Percentiles rank a stretch among this genome's conserved stretches.
phyloP scores from a whole-genome alignment of 257 asterid species.

The Solanum piurae region DNA sequence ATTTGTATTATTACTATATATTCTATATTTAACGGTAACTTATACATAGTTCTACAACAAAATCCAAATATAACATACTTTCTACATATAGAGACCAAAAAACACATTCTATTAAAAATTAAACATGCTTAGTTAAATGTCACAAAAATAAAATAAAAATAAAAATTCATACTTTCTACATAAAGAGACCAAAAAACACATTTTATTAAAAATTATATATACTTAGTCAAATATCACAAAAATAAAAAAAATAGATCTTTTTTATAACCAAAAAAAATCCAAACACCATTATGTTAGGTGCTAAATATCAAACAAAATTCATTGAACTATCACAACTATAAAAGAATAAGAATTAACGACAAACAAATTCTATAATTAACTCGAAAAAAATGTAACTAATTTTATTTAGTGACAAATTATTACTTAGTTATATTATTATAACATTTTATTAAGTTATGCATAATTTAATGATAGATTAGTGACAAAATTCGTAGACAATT shows the following conservation, averaged over 20 bases:
- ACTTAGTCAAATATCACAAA: background rate
- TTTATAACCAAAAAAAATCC: background rate
- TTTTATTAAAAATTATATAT: background rate
- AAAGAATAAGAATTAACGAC: background rate
- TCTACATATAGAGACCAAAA: background rate
- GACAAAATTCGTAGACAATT: background rate
- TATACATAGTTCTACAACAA: background rate
- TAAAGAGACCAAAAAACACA: background rate
- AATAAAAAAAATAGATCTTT: background rate
- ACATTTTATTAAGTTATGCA: background rate
- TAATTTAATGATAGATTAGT: background rate
- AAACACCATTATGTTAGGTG: constrained; percentile 3
- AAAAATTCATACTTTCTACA: background rate
- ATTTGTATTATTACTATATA: background rate
- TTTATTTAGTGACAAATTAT: background rate
- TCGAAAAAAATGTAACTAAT: background rate
- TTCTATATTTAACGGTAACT: background rate
- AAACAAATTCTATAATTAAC: background rate
- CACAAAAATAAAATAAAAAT: background rate
- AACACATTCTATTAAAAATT: background rate
- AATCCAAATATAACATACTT: background rate
- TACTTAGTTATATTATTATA: background rate
- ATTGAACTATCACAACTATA: background rate
- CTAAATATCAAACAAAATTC: background rate
- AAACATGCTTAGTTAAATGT: background rate